Evolutionary conservation across 495 filamentous ascomycete genomes (phyloP).

Genomic region (Trichoderma gamsii): DNA sequence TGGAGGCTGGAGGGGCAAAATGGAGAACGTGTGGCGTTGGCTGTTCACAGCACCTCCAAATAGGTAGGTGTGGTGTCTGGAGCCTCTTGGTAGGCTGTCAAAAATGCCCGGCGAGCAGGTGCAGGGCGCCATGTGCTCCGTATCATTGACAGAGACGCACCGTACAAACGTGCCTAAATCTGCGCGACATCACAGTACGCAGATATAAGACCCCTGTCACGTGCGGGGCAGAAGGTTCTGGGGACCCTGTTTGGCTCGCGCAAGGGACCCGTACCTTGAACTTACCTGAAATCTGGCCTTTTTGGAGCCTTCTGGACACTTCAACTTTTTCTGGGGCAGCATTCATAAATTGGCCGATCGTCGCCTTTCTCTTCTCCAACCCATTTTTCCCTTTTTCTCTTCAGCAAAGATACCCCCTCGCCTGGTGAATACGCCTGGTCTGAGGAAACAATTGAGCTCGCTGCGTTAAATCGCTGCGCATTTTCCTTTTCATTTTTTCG

Average conservation of each 20-base stretch:
- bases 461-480: constrained; percentile 13
- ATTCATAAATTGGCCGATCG: constrained; percentile 16
- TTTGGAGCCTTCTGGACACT: constrained; percentile 17
- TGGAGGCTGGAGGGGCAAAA: constrained; percentile 3
- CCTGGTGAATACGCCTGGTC: neutral
- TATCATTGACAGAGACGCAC: neutral
- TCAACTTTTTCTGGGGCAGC: constrained; percentile 16
- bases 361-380: constrained; percentile 14
- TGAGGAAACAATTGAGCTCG: constrained; percentile 16
- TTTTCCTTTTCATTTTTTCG: constrained; percentile 16
- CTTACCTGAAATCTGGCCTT: constrained; percentile 21
- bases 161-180: neutral
- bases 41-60: neutral
- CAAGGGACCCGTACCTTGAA: constrained; percentile 3
- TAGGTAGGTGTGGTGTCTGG: neutral
- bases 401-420: constrained; percentile 15
- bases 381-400: constrained; percentile 13
- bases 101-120: neutral
- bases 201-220: constrained; percentile 18
- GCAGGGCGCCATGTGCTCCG: neutral
- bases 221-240: constrained; percentile 15
- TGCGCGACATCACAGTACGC: neutral
- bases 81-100: neutral
- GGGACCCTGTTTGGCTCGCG: constrained; percentile 6
- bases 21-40: neutral